These are phyloP conservation scores for Verbascum thapsus DNA, from an alignment of 257 asterid species.

Conservation along the genomic window DNA sequence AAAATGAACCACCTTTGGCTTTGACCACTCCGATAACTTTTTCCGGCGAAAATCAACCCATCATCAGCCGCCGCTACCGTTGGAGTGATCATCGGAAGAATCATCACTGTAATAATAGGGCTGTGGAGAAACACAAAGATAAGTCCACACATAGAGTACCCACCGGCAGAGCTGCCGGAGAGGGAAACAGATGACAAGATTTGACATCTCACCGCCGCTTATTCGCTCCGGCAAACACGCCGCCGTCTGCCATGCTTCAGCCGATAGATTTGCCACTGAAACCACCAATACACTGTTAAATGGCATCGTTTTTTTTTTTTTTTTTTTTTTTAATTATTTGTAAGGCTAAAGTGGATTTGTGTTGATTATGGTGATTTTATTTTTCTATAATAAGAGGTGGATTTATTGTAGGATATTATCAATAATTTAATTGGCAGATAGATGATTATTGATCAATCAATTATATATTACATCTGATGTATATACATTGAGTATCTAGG, in stretches of 20 bases:
- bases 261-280: slow-evolving; percentile 29
- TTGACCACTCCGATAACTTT: too few species aligned
- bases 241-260: slow-evolving; percentile 26
- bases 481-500: too few species aligned
- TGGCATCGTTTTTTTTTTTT: slow-evolving; percentile 23
- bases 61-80: neutral
- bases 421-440: too few species aligned
- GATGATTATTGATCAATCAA: too few species aligned
- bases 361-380: too few species aligned
- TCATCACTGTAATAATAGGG: slow-evolving; percentile 12
- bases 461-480: too few species aligned
- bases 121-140: slow-evolving; percentile 27
- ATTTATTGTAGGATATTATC: too few species aligned
- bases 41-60: too few species aligned
- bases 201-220: slow-evolving; percentile 23
- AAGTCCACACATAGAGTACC: slow-evolving; percentile 29
- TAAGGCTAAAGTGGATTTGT: too few species aligned
- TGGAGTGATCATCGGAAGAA: neutral
- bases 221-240: slow-evolving; percentile 33
- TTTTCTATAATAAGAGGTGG: too few species aligned
- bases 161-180: slow-evolving; percentile 29
- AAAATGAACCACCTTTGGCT: too few species aligned
- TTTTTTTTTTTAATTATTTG: too few species aligned
- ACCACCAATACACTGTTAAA: slow-evolving; percentile 31
- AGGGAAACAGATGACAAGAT: slow-evolving; percentile 35